phyloP scores from a whole-genome alignment of 140 eudicot species.

The Oenanthe javanica region DNA sequence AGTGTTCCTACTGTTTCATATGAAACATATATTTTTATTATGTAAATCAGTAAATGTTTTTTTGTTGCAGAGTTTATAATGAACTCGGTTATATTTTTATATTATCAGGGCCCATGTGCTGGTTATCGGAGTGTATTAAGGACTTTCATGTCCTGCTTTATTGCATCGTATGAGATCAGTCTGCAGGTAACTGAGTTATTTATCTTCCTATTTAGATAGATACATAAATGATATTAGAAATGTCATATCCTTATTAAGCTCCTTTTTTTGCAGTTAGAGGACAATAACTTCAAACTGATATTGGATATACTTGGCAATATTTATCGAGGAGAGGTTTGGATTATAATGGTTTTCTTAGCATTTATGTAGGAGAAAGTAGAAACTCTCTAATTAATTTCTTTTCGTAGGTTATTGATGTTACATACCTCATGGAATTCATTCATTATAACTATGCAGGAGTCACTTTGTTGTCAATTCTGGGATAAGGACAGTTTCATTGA shows the following conservation, averaged over 20 bases:
- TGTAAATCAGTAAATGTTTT: conserved; percentile 19
- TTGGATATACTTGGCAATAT: conserved; percentile 79
- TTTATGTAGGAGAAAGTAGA: conserved; percentile 34
- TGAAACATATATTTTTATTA: not conserved
- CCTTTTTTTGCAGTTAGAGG: conserved; percentile 69
- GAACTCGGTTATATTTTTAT: conserved; percentile 1
- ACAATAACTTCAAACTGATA: conserved; percentile 61
- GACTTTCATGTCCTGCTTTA: conserved; percentile 82
- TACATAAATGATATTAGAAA: conserved; percentile 13
- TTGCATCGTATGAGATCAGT: conserved; percentile 95
- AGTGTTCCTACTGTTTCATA: conserved; percentile 2
- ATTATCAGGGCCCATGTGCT: conserved; percentile 62
- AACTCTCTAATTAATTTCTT: conserved; percentile 13
- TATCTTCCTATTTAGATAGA: conserved; percentile 10
- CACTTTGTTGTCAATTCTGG: conserved; percentile 96
- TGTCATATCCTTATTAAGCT: conserved; percentile 16
- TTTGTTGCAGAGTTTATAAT: not conserved
- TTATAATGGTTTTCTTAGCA: conserved; percentile 7
- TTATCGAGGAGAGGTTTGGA: conserved; percentile 89
- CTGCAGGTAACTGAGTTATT: conserved; percentile 59
- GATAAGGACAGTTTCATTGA: conserved; percentile 87
- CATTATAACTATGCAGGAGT: conserved; percentile 56
- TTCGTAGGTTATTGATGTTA: not conserved
- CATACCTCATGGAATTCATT: conserved; percentile 10
- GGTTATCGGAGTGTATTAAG: conserved; percentile 81